Conservation (phyloP, 306 rosid genomes). For the Quercus ilex region DNA sequence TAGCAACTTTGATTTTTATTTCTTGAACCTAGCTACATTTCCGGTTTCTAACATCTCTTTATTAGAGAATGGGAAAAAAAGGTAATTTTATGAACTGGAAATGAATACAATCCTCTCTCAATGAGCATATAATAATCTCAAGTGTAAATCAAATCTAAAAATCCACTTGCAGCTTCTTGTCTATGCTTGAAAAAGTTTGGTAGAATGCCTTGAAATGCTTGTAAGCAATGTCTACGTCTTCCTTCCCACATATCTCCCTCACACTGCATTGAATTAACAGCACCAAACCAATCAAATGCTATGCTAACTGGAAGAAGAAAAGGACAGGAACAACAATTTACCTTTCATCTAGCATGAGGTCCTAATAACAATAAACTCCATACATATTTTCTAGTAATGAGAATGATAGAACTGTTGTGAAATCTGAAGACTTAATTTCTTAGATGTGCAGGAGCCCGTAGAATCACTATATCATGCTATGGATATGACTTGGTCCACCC, state of each 20-base stretch:
- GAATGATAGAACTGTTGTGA: background rate
- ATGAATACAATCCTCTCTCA: background rate
- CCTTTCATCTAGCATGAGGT: background rate
- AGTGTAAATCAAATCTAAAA: slow-evolving; percentile 25
- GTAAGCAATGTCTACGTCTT: slow-evolving; percentile 85
- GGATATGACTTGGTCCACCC: background rate
- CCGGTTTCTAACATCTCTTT: background rate
- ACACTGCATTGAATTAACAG: slow-evolving; percentile 48
- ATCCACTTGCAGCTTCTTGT: slow-evolving; percentile 69
- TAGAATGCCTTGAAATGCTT: slow-evolving; percentile 90
- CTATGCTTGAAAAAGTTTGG: slow-evolving; percentile 70
- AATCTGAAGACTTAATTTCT: background rate
- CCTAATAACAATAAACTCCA: background rate
- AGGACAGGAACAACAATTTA: slow-evolving; percentile 8
- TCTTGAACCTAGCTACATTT: background rate
- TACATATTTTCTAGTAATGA: background rate
- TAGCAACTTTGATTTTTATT: background rate
- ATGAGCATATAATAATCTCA: background rate
- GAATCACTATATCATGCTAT: background rate
- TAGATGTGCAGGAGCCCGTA: background rate
- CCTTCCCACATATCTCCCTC: slow-evolving; percentile 91
- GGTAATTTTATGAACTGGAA: background rate
- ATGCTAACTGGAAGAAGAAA: slow-evolving; percentile 6
- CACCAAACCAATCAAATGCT: background rate
- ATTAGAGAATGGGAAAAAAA: background rate